phyloP scores from a whole-genome alignment of 345 rosid species.

The Ceriops tagal region DNA sequence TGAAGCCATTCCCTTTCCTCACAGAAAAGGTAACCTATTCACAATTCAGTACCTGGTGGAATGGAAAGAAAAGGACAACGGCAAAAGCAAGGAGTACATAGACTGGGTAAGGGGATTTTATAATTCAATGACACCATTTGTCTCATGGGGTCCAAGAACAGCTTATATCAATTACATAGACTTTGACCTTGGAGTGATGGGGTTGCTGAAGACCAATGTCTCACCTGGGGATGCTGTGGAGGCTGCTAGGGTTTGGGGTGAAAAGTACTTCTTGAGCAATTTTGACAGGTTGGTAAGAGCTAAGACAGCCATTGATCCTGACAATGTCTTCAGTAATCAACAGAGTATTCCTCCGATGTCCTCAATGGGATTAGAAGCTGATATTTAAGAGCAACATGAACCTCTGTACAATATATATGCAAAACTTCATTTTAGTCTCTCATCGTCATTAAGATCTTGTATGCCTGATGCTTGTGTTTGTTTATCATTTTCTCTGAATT shows the following conservation, averaged over 20 bases:
- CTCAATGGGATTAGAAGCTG: not conserved
- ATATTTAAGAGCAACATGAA: not conserved
- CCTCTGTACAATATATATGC: not conserved
- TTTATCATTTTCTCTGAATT: too few species aligned
- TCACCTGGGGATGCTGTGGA: conserved; percentile 12
- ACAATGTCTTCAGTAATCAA: conserved; percentile 22
- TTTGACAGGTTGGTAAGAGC: conserved; percentile 27
- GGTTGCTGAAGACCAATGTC: not conserved
- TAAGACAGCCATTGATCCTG: conserved; percentile 24
- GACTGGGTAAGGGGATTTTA: conserved; percentile 28
- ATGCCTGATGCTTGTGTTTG: too few species aligned
- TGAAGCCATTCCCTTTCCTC: conserved; percentile 29
- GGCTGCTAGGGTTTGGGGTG: conserved; percentile 31
- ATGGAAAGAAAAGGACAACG: conserved; percentile 21
- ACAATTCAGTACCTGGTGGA: conserved; percentile 29
- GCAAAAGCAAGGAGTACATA: conserved; percentile 3
- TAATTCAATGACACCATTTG: conserved; percentile 23
- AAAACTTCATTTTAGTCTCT: too few species aligned
- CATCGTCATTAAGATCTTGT: too few species aligned
- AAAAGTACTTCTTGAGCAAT: conserved; percentile 27
- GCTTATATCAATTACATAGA: conserved; percentile 30
- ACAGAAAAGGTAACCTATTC: conserved; percentile 21
- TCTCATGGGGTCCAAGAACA: conserved; percentile 24
- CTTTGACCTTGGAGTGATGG: conserved; percentile 23
- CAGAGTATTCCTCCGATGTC: conserved; percentile 27